Evolutionary conservation across 768 basidiomycete species (phyloP).

Genomic region (Phylloporus rhodoxanthus): DNA sequence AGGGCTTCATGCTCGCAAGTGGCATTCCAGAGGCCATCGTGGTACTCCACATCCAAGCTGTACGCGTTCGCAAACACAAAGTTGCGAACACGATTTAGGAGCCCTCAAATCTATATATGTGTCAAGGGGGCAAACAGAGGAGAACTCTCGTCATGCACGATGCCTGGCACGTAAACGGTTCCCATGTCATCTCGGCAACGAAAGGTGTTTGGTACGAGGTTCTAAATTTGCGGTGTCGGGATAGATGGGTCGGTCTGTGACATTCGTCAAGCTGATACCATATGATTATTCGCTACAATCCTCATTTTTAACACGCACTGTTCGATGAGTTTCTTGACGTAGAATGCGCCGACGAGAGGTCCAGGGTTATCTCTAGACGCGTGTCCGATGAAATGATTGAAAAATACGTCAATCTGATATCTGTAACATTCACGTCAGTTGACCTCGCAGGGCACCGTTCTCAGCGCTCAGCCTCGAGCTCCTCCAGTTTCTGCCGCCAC

Average conservation of each 20-base stretch:
- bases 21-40: constrained; percentile 32
- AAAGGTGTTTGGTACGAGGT: constrained; percentile 29
- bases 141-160: no score
- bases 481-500: no score
- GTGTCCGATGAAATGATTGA: constrained; percentile 33
- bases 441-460: no score
- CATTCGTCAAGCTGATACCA: constrained; percentile 28
- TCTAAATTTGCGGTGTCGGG: constrained; percentile 30
- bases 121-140: no score
- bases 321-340: constrained; percentile 35
- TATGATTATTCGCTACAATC: neutral
- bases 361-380: constrained; percentile 24
- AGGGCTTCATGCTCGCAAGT: constrained; percentile 28
- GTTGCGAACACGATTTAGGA: constrained; percentile 36
- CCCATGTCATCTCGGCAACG: no score
- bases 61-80: constrained; percentile 30
- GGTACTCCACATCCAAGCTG: constrained; percentile 25
- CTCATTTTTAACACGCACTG: constrained; percentile 18
- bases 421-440: constrained; percentile 12
- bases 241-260: constrained; percentile 23
- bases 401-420: constrained; percentile 34
- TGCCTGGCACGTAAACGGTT: no score
- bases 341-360: constrained; percentile 33
- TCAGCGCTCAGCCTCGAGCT: no score
- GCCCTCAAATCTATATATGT: constrained; percentile 21